phyloP scores from a whole-genome alignment of 441 rosid species.

The Eutrema salsugineum region DNA sequence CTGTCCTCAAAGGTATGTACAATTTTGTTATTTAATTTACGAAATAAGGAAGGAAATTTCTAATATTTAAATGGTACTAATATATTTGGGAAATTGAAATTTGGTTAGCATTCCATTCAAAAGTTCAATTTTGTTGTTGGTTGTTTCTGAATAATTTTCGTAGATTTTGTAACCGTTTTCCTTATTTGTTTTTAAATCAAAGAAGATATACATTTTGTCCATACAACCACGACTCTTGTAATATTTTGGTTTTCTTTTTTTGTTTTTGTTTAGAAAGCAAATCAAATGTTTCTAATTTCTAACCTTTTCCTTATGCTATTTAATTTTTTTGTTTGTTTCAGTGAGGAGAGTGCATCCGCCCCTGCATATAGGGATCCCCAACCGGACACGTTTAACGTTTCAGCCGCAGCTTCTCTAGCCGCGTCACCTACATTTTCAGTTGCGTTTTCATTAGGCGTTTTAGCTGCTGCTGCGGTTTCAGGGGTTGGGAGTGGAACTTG shows the following conservation, averaged over 20 bases:
- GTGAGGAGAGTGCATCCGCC: neutral
- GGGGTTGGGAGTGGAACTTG: neutral
- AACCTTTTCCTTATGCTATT: too few relatives aligned
- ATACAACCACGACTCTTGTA: neutral
- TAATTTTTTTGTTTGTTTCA: neutral
- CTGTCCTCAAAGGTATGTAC: constrained; percentile 58
- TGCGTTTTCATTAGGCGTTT: neutral
- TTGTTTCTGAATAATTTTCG: neutral
- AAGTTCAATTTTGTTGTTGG: neutral
- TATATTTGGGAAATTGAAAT: neutral
- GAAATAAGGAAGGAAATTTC: neutral
- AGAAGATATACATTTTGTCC: neutral
- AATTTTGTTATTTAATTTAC: neutral
- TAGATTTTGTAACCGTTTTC: neutral
- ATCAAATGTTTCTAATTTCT: too few relatives aligned
- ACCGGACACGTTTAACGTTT: constrained; percentile 15
- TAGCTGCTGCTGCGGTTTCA: constrained; percentile 4
- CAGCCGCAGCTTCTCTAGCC: neutral
- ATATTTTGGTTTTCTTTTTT: too few relatives aligned
- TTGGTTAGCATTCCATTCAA: neutral
- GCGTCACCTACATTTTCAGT: neutral
- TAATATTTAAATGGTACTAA: too few relatives aligned
- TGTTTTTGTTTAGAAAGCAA: too few relatives aligned
- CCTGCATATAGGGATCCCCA: neutral
- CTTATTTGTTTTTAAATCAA: too few relatives aligned